phyloP scores from a whole-genome alignment of 2,329 filamentous ascomycete species.

The Plectosphaerella plurivora region DNA sequence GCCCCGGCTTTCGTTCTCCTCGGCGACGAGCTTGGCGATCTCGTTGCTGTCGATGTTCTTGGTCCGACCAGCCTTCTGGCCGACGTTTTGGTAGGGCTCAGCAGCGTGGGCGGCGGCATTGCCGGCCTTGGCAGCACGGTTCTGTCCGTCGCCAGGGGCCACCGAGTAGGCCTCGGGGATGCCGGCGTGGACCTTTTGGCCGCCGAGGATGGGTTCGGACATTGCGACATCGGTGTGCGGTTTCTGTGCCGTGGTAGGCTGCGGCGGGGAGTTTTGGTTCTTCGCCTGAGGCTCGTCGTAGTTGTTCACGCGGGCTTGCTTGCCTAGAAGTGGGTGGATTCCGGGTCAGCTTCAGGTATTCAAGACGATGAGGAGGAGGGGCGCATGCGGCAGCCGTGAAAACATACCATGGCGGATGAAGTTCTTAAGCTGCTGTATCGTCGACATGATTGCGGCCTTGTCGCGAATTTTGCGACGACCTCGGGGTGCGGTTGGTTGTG shows the following conservation, averaged over 20 bases:
- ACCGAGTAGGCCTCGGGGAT: conserved; percentile 57
- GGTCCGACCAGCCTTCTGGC: conserved; percentile 19
- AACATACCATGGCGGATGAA: conserved; percentile 83
- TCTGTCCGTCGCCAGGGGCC: conserved; percentile 55
- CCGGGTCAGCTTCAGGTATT: neutral
- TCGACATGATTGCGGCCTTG: conserved; percentile 44
- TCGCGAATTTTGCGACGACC: neutral
- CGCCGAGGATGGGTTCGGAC: conserved; percentile 34
- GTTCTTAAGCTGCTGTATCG: conserved; percentile 95
- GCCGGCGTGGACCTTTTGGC: conserved; percentile 14
- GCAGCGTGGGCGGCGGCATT: conserved; percentile 60
- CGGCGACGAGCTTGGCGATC: conserved; percentile 80
- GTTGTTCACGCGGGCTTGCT: conserved; percentile 74
- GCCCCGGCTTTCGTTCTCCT: conserved; percentile 80
- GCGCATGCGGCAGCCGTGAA: neutral
- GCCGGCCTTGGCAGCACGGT: conserved; percentile 65
- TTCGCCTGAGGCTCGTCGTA: conserved; percentile 48
- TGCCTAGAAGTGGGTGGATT: conserved; percentile 48
- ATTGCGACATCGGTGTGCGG: conserved; percentile 25
- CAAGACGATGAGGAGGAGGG: neutral
- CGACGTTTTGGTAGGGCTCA: conserved; percentile 54
- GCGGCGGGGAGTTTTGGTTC: conserved; percentile 44
- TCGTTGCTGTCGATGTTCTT: conserved; percentile 58
- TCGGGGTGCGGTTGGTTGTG: neutral
- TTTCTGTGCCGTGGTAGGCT: conserved; percentile 20